A percentile compares a stretch with the other conserved stretches of the same genome.
Conservation (phyloP, 768 basidiomycete genomes). For the Exsudoporus frostii region DNA sequence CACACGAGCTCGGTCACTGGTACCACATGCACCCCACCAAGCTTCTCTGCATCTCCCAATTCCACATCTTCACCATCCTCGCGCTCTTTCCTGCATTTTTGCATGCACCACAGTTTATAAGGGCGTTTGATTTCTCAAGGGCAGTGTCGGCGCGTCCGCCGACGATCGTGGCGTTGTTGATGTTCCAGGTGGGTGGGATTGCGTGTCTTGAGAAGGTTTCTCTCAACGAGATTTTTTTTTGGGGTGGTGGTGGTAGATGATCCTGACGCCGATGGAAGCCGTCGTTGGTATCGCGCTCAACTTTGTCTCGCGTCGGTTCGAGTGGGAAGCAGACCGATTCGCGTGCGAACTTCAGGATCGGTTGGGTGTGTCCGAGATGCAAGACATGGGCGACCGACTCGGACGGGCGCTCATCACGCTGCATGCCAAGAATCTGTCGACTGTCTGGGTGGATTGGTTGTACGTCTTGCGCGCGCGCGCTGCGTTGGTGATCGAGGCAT, state of each 20-base stretch:
- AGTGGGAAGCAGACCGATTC: conserved; percentile 91
- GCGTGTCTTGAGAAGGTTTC: neutral
- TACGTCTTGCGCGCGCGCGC: conserved; percentile 27
- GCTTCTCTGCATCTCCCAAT: conserved; percentile 78
- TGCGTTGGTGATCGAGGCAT: no score
- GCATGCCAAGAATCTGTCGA: conserved; percentile 90
- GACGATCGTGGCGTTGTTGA: conserved; percentile 79
- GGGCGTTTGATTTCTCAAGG: conserved; percentile 77
- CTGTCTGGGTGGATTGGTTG: conserved; percentile 94
- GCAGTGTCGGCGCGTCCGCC: conserved; percentile 63
- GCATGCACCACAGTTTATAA: conserved; percentile 71
- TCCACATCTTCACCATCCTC: conserved; percentile 85
- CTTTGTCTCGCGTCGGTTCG: conserved; percentile 79
- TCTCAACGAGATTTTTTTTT: neutral
- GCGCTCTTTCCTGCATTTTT: conserved; percentile 89
- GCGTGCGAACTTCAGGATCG: conserved; percentile 68
- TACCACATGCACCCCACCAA: conserved; percentile 88
- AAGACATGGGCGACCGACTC: conserved; percentile 83
- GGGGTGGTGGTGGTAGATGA: conserved; percentile 56
- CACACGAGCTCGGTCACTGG: conserved; percentile 98
- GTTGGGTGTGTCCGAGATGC: conserved; percentile 50
- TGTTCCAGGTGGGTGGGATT: conserved; percentile 66
- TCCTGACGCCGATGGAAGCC: conserved; percentile 76
- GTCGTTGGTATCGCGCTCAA: conserved; percentile 74
- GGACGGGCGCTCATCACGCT: conserved; percentile 79